Conservation (phyloP, 2,329 filamentous ascomycete genomes). For the Xylariaceae sp. region DNA sequence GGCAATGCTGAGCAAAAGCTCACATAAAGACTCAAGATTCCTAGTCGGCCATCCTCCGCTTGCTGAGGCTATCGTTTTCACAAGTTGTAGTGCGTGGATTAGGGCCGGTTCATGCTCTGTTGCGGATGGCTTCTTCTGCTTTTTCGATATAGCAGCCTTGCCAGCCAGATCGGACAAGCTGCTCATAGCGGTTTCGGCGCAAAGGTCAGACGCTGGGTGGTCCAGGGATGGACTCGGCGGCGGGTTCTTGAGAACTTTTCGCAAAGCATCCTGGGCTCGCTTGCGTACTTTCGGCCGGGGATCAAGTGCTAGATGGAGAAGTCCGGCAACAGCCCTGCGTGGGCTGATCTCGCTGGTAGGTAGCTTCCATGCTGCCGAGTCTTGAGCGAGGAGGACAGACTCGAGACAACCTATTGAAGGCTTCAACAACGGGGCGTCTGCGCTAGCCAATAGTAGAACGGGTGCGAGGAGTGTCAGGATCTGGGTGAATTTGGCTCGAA, state of each 20-base stretch:
- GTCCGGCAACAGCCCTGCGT: conserved; percentile 82
- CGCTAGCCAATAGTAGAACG: conserved; percentile 78
- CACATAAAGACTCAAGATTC: conserved; percentile 92
- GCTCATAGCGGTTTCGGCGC: conserved; percentile 86
- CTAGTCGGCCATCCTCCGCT: conserved; percentile 95
- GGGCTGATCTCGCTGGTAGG: conserved; percentile 84
- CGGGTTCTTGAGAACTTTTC: conserved; percentile 80
- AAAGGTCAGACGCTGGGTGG: conserved; percentile 95
- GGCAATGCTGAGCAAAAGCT: conserved; percentile 86
- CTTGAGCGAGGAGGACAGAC: conserved; percentile 88
- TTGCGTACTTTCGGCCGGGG: conserved; percentile 92
- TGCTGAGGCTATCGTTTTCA: conserved; percentile 86
- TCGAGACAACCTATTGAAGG: conserved; percentile 93
- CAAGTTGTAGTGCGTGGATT: conserved; percentile 90
- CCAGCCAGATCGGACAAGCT: conserved; percentile 77
- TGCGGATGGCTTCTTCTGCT: conserved; percentile 69
- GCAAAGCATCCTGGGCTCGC: conserved; percentile 87
- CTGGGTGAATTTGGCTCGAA: conserved; percentile 93
- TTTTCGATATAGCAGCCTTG: conserved; percentile 67
- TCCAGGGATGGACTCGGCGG: conserved; percentile 92
- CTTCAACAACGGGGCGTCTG: conserved; percentile 84
- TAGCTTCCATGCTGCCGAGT: conserved; percentile 86
- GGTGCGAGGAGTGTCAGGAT: conserved; percentile 88
- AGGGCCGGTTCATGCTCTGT: conserved; percentile 78
- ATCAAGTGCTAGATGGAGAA: conserved; percentile 85